Conservation (phyloP, 495 filamentous ascomycete species). For the Neurospora sp. region DNA sequence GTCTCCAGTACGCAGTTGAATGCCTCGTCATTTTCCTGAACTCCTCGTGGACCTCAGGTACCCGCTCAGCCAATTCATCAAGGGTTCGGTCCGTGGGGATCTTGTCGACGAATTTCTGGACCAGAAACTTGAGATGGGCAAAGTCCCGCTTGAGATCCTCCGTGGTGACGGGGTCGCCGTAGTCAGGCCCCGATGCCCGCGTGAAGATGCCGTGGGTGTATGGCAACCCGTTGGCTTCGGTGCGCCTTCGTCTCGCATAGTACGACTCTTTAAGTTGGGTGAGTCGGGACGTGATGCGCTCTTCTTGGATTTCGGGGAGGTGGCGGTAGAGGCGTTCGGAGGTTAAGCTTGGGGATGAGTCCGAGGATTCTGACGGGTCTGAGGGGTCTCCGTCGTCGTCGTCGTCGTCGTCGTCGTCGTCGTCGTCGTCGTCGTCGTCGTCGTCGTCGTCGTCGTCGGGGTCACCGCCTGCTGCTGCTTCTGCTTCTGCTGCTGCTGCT, state of each 20-base stretch:
- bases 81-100: constrained; percentile 5
- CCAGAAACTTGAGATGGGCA: neutral
- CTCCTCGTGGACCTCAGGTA: neutral
- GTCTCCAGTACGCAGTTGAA: neutral
- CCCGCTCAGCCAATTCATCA: constrained; percentile 11
- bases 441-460: neutral
- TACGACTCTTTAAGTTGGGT: neutral
- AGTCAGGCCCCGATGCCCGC: neutral
- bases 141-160: neutral
- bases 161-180: neutral
- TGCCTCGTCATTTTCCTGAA: constrained; percentile 9
- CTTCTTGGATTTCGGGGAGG: neutral
- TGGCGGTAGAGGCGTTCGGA: neutral
- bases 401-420: neutral
- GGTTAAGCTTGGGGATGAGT: neutral
- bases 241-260: too few relatives aligned
- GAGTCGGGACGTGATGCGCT: neutral
- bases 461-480: neutral
- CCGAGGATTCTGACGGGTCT: neutral
- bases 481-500: neutral
- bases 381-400: neutral
- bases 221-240: neutral
- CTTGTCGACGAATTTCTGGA: neutral
- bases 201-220: neutral
- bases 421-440: neutral